A percentile compares a stretch with the other conserved stretches of the same genome.
Evolutionary conservation across 1,284 basidiomycete genomes (phyloP).

Genomic region (Malassezia cuniculi): DNA sequence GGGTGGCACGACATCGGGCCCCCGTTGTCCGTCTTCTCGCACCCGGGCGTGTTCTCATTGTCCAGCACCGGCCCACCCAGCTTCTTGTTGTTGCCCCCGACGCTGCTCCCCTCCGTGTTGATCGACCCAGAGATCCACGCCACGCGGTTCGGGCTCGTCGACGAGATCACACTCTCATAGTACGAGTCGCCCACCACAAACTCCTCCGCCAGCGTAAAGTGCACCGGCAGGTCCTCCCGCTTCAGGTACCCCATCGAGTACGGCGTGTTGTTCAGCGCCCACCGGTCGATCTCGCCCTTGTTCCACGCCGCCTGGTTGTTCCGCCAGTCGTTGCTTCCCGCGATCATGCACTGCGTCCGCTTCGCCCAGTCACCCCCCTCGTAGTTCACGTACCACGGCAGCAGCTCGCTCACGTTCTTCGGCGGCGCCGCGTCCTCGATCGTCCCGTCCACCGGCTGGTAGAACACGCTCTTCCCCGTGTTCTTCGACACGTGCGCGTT

Average conservation of each 20-base stretch:
- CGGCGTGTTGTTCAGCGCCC: conserved; percentile 27
- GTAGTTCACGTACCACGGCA: conserved; percentile 30
- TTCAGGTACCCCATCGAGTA: conserved; percentile 29
- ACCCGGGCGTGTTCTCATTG: conserved; percentile 13
- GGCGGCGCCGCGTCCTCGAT: conserved; percentile 3
- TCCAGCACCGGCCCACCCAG: conserved; percentile 18
- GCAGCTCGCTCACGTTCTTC: conserved; percentile 16
- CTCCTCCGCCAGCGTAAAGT: conserved; percentile 27
- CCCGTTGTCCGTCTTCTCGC: conserved; percentile 13
- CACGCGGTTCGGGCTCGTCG: conserved; percentile 26
- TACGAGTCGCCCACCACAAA: conserved; percentile 31
- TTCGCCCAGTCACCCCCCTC: conserved; percentile 25
- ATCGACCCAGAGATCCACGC: conserved; percentile 22
- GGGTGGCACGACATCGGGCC: conserved; percentile 18
- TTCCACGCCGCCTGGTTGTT: conserved; percentile 31
- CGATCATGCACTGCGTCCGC: conserved; percentile 27
- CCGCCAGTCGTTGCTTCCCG: conserved; percentile 28
- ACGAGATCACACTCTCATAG: conserved; percentile 27
- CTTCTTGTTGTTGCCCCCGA: conserved; percentile 8
- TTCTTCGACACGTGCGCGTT: conserved; percentile 28
- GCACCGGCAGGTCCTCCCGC: conserved; percentile 27
- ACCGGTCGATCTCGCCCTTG: conserved; percentile 25
- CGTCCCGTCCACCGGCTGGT: conserved; percentile 12
- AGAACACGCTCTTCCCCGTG: conserved; percentile 22
- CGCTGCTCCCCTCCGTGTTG: conserved; percentile 7